Conservation (phyloP, 768 basidiomycete species). For the Amanita rimosa region DNA sequence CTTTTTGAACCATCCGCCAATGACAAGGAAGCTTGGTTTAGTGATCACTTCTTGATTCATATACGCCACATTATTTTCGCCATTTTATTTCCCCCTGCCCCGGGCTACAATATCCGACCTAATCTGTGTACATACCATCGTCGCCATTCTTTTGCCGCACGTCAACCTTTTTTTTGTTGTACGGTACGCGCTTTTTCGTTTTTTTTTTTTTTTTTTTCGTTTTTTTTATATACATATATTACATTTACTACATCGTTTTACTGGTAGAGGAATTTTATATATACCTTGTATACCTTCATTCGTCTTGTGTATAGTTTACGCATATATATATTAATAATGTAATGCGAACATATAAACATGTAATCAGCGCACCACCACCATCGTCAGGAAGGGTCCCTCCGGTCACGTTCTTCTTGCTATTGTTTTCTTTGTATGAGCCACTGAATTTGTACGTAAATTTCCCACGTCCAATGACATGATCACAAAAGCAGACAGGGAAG, state of each 20-base stretch:
- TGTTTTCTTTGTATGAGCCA: neutral
- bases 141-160: neutral
- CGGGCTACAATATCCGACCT: neutral
- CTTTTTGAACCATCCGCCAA: neutral
- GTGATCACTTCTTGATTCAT: slow-evolving; percentile 2
- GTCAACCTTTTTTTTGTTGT: neutral
- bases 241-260: slow-evolving; percentile 3
- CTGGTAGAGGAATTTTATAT: neutral
- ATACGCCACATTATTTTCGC: neutral
- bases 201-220: too few species aligned
- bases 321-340: slow-evolving; percentile 5
- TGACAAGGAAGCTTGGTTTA: neutral
- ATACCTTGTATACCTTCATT: slow-evolving; percentile 4
- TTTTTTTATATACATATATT: slow-evolving; percentile 5
- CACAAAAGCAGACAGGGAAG: slow-evolving; percentile 4
- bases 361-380: neutral
- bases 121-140: slow-evolving; percentile 1
- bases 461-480: slow-evolving; percentile 4
- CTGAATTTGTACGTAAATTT: slow-evolving; percentile 4
- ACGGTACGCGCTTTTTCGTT: slow-evolving; percentile 4
- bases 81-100: neutral
- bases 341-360: neutral
- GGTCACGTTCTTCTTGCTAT: too few species aligned
- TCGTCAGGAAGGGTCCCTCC: neutral
- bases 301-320: slow-evolving; percentile 8